Base-by-base conservation (phyloP, 257 asterid species). In the Cruciata laevipes region DNA sequence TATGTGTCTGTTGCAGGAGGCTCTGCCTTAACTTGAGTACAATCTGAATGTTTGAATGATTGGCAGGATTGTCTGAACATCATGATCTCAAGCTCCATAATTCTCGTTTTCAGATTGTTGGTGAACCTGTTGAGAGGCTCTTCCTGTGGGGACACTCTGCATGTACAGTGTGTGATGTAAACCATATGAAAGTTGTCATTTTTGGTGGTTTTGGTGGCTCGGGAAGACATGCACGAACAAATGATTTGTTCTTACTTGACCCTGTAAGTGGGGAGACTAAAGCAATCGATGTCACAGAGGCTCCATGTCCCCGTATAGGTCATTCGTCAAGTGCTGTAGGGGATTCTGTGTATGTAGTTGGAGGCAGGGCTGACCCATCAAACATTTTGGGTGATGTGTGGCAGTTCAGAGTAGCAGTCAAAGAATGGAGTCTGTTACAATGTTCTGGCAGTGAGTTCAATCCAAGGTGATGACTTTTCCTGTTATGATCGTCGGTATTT, bases 171-270 rank as follows among this genome's bases (percentile, higher is more conserved):
- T 74, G 68, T 13, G 33, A 23, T 52, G 56, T 52, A n/a, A 57
- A 76, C 78, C 78, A 75, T 64, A 80, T 69, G 75, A 88, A 84
- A 75, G 71, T 88, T 70, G 38, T 87, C 65, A 68, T 87, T 71
- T 93, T 94, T 68, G 99, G 97, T 66, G 99, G 99, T 71, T 94
- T 94, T 88, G 97, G 99, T 73, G 97, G 99, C 68, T 76, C 77
- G 24, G 99, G 99, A 65, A 88, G 96, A 74, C 99, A 94, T 81
- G 85, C 85, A 61, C 92, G 99, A 30, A 82, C 90, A 74, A 80
- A 85, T 78, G 95, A 90, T 73, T 78, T 89, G 18, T 66, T 86
- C 74, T 73, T 83, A 70, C 82, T 94, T 18, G 87, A 90, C 71
- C 70, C 74, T 40, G 82, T 81, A 52, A 67, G 81, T 73, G 85